Evolutionary conservation across 139 green algal species (phyloP), one percentile per base, ranked within the genome.

Genomic region (Chlamydomonas eustigma): DNA sequence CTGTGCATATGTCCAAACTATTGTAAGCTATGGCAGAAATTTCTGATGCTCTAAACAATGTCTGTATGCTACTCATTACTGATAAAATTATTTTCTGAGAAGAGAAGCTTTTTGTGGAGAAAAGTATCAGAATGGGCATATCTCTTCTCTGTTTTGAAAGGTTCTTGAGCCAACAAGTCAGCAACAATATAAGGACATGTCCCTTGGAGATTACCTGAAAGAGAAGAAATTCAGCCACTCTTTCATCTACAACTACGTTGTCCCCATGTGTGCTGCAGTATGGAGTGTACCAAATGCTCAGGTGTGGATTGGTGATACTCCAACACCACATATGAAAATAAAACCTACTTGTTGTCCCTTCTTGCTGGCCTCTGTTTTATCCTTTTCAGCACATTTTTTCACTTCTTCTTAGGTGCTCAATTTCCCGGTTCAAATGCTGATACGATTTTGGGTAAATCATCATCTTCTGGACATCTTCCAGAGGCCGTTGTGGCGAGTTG

Each of bases 391-490:
- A 12, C 44, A 28, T 18, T 18, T 58, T 18, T 58, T 28, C 18
- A 58, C 3, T 36, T 31, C 2, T 18, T 18, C 44, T 1, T 84
- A 92, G 84, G 93, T 96, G 50, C 67, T 97, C 37, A 51, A 70
- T 33, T 98, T 97, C 80, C 96, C 93, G 0, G 83, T 97, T 4
- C 38, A 70, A 28, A 93, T 93, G 81, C 87, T 99, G 50, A 76
- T 98, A 0, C 88, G 87, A 22, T 99, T 99, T 80, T 97, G 95
- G 92, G 81, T 88, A 2, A 99, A 99, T 84, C 95, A 99, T 85
- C 95, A 99, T 86, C 89, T 98, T 78, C 87, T 98, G 38, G 90
- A 97, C 79, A 28, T 97, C 50, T 83, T 89, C 38, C 86, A 96
- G 74, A 87, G 94, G 25, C 94, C 94, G 0, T 64, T 91, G 31